Conservation (phyloP, 1,139 yeast species). For the Debaryomyces subglobosus region DNA sequence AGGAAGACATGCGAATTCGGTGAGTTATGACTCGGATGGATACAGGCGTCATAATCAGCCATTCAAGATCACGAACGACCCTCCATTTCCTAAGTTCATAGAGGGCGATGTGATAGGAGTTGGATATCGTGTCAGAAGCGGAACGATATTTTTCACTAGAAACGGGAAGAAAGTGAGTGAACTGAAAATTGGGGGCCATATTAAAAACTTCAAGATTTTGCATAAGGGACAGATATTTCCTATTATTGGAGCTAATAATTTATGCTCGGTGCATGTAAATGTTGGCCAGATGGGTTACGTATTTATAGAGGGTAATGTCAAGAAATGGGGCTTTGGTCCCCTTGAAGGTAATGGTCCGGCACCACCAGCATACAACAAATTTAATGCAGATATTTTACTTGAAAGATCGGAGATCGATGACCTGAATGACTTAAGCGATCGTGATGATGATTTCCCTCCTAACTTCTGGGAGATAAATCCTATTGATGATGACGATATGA, state of each 20-base stretch:
- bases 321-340: conserved; percentile 69
- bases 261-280: conserved; percentile 57
- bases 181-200: conserved; percentile 69
- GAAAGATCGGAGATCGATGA: conserved; percentile 60
- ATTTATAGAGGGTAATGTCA: conserved; percentile 61
- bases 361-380: conserved; percentile 62
- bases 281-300: conserved; percentile 62
- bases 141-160: conserved; percentile 68
- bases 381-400: conserved; percentile 54
- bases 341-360: conserved; percentile 62
- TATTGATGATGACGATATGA: conserved; percentile 16
- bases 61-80: conserved; percentile 37
- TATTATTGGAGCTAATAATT: conserved; percentile 53
- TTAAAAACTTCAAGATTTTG: conserved; percentile 46
- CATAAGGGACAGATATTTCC: conserved; percentile 51
- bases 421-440: conserved; percentile 44
- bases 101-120: conserved; percentile 71
- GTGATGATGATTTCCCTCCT: conserved; percentile 59
- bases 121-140: conserved; percentile 62
- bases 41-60: conserved; percentile 55
- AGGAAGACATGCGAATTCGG: conserved; percentile 54
- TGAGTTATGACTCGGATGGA: conserved; percentile 57
- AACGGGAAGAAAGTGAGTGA: conserved; percentile 72
- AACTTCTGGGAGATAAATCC: conserved; percentile 50
- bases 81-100: conserved; percentile 49